Base-by-base conservation (phyloP, 192 early-diverging fungal genomes). In the Haplosporangium gracile region DNA sequence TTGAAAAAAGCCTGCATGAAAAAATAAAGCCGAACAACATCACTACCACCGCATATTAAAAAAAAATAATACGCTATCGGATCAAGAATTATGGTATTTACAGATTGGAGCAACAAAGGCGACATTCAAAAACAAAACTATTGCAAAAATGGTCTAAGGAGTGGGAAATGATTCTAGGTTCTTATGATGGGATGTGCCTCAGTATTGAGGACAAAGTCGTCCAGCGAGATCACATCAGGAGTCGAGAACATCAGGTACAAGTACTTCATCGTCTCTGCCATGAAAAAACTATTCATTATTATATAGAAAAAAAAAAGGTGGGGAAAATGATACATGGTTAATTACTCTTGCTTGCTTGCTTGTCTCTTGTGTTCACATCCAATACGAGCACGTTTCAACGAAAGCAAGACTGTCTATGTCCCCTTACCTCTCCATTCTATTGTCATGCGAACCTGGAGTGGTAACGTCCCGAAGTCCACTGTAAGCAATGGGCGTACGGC, bases 191-290 rank as follows among this genome's bases (percentile, higher is more conserved):
- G 97, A 89, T 98, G 98, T 32, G 97, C 97, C 87, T 98, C 98
- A 5, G 98, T 99, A 81, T 97, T 99, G 78, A 98, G 93, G 6
- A 99, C 97, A 89, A 93, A 98, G 85, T 96, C 83, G 75, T 96
- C 94, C 49, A 98, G 88, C 13, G 95, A 88, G 45, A 97, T 80
- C 10, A 91, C 72, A 77, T 93, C 87, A 0, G 90, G 72, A 40
- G 91, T 87, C 24, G 93, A 92, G 83, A 97, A 98, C 69, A 98
- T 90, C 81, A 99, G 78, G 85, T 96, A 99, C 36, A 97, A 90
- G 85, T 99, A 99, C 89, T 99, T 99, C 77, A 99, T 92, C 0
- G 97, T 98, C 85, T 99, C 98, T 0, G 97, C 97, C 76, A 98
- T 85, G 82, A 99, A 97, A 88, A 97, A 99, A 51, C 94, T 94